Conservation (phyloP, 495 filamentous ascomycete species). For the Neurospora sp. region DNA sequence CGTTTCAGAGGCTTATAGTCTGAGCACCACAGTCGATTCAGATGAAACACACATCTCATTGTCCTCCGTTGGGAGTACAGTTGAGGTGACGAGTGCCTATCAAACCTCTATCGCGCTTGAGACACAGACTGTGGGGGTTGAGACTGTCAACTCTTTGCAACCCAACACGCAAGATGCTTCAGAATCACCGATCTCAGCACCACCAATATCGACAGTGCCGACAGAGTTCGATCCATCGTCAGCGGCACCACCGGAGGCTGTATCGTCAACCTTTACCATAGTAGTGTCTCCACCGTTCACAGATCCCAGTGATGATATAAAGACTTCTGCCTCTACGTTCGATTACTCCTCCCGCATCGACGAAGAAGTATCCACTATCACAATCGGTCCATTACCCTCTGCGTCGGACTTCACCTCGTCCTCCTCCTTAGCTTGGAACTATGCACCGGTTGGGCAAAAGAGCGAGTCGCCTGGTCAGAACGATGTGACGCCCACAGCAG, state of each 20-base stretch:
- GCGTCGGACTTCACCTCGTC: not conserved
- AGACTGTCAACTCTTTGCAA: not conserved
- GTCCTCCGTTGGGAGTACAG: not conserved
- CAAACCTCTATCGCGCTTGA: not conserved
- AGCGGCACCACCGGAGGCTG: not conserved
- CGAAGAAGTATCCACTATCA: not conserved
- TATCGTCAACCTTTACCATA: not conserved
- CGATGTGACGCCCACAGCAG: not conserved
- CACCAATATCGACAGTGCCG: not conserved
- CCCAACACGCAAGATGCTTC: not conserved
- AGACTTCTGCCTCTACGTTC: not conserved
- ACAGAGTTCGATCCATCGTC: not conserved
- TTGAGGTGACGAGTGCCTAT: not conserved
- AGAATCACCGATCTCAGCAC: not conserved
- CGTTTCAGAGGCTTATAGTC: not conserved
- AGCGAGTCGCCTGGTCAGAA: not conserved
- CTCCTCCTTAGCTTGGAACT: not conserved
- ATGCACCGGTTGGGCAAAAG: not conserved
- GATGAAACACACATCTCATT: not conserved
- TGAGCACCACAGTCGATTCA: not conserved
- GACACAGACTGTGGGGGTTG: not conserved
- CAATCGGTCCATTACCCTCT: not conserved
- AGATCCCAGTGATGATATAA: not conserved
- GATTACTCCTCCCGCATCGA: not conserved
- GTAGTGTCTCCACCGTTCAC: not conserved